Evolutionary conservation across 805 yeast species (phyloP), one percentile per base, ranked within the genome.

Genomic region (Saccharomycopsis olivae): DNA sequence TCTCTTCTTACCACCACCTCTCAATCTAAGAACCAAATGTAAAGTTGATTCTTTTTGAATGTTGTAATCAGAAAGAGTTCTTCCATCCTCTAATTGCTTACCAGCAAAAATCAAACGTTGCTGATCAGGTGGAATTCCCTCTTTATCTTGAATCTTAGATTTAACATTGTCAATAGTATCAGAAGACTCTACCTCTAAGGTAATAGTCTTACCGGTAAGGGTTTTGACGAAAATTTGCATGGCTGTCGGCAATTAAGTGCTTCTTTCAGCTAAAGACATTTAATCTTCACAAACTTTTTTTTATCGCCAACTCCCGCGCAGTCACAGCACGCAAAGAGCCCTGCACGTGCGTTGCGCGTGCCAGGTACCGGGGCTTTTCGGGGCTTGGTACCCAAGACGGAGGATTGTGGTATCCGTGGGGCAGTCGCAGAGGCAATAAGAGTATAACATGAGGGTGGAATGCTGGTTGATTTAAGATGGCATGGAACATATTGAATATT

Each of bases 1-100:
- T 81, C 95, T 89, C 92, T 92, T 92, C 85, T 88, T 92, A 77
- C 95, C 95, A 73, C 95, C 96, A 75, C 97, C 97, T 75, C 96
- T 85, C 66, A 89, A 83, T 78, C 96, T 87, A 54, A 89, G 73
- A 53, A 89, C 97, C 72, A 89, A 78, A 69, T 89, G 96, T 41
- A 88, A 68, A 48, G 96, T 88, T 50, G 96, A 86, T 71, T 88
- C 96, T 75, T 88, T 88, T 72, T 87, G 95, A 66, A 88, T 88
- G 82, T 88, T 88, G 89, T 88, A 88, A 71, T 88, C 96, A 52
- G 95, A 80, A 51, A 88, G 71, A 50, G 96, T 88, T 75, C 96
- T 84, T 54, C 96, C 96, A 51, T 83, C 92, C 69, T 86, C 95
- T 64, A 87, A 78, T 71, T 85, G 95, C 75, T 86, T 87, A 76